A percentile compares a stretch with the other conserved stretches of the same genome.
phyloP scores from a whole-genome alignment of 805 yeast species.

The Ogataea pignaliae region DNA sequence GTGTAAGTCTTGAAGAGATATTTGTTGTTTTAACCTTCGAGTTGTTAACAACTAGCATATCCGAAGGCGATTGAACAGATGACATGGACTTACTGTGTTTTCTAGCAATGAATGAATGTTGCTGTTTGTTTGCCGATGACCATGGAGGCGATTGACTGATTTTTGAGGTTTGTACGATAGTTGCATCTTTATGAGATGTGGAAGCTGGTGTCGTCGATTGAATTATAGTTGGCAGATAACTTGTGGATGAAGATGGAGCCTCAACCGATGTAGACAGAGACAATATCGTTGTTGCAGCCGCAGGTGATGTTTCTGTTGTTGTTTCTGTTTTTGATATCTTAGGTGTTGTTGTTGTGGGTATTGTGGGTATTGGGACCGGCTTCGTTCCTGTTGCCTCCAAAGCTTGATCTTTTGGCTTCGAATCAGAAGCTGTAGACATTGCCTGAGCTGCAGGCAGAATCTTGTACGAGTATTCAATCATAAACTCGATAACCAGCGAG shows the following conservation, averaged over 20 bases:
- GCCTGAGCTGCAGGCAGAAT: conserved; percentile 51
- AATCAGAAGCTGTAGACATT: conserved; percentile 6
- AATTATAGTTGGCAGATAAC: too few species aligned
- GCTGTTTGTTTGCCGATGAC: neutral
- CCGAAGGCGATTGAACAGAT: conserved; percentile 40
- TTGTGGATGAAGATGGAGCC: neutral
- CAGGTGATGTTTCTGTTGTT: conserved; percentile 2
- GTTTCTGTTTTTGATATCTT: neutral
- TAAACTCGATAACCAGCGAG: conserved; percentile 79
- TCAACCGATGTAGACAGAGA: neutral
- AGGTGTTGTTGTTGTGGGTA: conserved; percentile 1
- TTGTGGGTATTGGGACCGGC: neutral
- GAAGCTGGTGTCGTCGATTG: neutral
- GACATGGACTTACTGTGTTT: conserved; percentile 41
- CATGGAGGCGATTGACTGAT: conserved; percentile 2
- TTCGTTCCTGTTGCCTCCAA: neutral
- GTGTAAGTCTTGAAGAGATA: conserved; percentile 1
- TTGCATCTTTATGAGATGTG: neutral
- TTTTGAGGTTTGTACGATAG: neutral
- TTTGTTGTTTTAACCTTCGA: conserved; percentile 7
- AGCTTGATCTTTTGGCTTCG: neutral
- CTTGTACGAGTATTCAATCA: conserved; percentile 80
- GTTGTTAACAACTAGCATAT: conserved; percentile 30
- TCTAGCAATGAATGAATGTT: conserved; percentile 14
- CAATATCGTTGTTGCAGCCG: neutral